Percentiles rank a stretch among this genome's conserved stretches.
phyloP scores from a whole-genome alignment of 129 eudicot species.

The Centrapalus pauciflorus region DNA sequence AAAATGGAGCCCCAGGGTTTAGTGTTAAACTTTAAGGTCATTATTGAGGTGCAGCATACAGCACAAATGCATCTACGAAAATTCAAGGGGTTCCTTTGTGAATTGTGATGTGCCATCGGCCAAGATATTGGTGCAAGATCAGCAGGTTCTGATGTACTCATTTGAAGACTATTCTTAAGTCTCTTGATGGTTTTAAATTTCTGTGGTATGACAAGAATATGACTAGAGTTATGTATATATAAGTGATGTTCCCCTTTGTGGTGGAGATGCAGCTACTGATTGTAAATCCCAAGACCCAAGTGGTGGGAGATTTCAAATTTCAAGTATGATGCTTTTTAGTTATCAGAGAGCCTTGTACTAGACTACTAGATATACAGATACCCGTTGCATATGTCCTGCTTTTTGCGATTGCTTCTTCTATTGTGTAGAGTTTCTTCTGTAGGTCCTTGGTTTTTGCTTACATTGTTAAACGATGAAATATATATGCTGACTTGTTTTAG shows the following conservation, averaged over 20 bases:
- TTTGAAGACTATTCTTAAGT: constrained; percentile 15
- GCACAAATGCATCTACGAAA: neutral
- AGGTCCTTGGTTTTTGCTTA: constrained; percentile 22
- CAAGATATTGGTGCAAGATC: neutral
- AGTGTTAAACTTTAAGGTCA: neutral
- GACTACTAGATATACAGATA: neutral
- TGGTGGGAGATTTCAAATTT: neutral
- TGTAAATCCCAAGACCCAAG: constrained; percentile 7
- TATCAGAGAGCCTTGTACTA: constrained; percentile 11
- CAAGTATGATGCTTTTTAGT: neutral
- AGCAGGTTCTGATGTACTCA: constrained; percentile 15
- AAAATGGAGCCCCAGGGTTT: constrained; percentile 16
- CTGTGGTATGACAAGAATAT: constrained; percentile 10
- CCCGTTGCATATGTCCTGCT: neutral
- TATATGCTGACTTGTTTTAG: constrained; percentile 9
- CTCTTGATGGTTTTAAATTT: neutral
- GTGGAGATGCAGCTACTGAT: constrained; percentile 14
- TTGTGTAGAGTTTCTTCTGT: constrained; percentile 14
- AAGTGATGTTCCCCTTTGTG: constrained; percentile 5
- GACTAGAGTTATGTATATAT: neutral
- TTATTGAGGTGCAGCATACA: constrained; percentile 1
- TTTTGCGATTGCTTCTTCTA: constrained; percentile 5
- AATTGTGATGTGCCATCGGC: constrained; percentile 1
- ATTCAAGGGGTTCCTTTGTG: neutral
- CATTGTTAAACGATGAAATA: constrained; percentile 1